Base-by-base conservation (phyloP, 176 grass and related monocot genomes). In the Leersia perrieri region DNA sequence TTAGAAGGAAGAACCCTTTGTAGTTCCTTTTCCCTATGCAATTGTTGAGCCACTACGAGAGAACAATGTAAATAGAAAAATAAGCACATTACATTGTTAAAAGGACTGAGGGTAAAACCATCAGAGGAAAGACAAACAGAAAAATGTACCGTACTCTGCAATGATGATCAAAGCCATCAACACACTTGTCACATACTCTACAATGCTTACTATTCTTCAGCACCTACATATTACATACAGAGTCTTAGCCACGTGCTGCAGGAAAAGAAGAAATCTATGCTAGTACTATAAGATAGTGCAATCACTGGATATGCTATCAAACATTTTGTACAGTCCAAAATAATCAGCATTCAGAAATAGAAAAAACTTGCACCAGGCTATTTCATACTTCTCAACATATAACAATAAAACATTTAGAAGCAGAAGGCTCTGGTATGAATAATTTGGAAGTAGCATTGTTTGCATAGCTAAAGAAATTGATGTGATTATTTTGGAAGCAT, bases 131-230 rank as follows among this genome's bases (percentile, higher is more conserved):
- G 34, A 40, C 55, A 16, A 44, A 69, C n/a, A 63, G 36, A 76
- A 80, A 35, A 32, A 57, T 32, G 68, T 11, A 63, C 61, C 83
- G 76, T 89, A 98, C 96, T 60, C 96, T 93, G 84, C 96, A 98
- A 57, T 98, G 96, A 83, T 98, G 96, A 91, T 98, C 96, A 57
- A 98, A 98, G 26, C 96, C 96, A 69, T 95, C 96, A 65, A 98
- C 92, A 80, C 96, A 98, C 74, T 98, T 98, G 84, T 98, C 96
- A 39, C 96, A 98, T 38, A 98, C 96, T 82, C 96, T 93, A 25
- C 96, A 98, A 76, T 98, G 96, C 74, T 99, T 99, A 89, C 92
- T 99, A 80, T 95, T 91, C 79, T 91, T 99, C 80, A 95, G 79
- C 11, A 97, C 94, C 94, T 97, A 73, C 74, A 86, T 61, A 62